A percentile compares a stretch with the other conserved stretches of the same genome.
These are phyloP conservation scores for Rhododendron simsii DNA, from an alignment of 148 eudicot species.

Conservation along the genomic window DNA sequence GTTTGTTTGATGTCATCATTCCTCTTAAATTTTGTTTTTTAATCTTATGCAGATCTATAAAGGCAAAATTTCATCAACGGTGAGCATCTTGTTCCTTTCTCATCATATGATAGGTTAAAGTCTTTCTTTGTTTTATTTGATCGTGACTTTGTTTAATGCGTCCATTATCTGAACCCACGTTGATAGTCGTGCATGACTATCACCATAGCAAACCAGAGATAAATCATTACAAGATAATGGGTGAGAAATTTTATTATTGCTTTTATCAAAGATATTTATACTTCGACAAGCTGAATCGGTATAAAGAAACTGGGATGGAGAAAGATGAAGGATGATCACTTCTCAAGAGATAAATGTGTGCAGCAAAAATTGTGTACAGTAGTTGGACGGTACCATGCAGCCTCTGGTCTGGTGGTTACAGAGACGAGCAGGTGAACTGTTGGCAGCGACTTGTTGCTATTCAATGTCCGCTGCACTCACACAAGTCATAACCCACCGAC, in stretches of 20 bases:
- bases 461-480: background rate
- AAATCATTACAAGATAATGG: background rate
- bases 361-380: background rate
- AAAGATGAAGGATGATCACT: background rate
- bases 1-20: background rate
- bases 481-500: background rate
- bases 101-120: background rate
- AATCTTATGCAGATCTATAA: constrained; percentile 7
- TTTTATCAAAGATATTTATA: background rate
- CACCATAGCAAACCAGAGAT: background rate
- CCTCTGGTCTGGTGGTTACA: background rate
- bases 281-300: background rate
- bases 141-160: background rate
- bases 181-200: background rate
- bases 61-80: constrained; percentile 14
- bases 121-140: background rate
- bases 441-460: background rate
- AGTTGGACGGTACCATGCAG: background rate
- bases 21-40: background rate
- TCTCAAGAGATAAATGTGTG: background rate
- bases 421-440: background rate
- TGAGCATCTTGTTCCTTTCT: constrained; percentile 5
- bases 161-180: background rate
- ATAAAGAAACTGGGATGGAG: background rate
- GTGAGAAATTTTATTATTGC: background rate